These are phyloP conservation scores for Claviceps quebecensis DNA, from an alignment of 2,329 filamentous ascomycete genomes.

Conservation along the genomic window DNA sequence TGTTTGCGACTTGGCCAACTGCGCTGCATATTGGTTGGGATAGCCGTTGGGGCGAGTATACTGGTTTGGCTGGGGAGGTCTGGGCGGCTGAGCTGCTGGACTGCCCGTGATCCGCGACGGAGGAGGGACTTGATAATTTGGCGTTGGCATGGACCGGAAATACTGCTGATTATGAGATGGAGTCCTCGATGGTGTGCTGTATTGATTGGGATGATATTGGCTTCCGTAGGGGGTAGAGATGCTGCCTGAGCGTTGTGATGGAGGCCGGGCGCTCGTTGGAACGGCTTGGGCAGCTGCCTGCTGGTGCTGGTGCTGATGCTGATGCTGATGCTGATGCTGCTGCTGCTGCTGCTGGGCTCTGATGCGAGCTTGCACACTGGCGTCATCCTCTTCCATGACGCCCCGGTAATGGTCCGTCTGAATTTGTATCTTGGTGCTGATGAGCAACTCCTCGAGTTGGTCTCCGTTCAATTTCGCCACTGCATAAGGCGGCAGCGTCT, in stretches of 20 bases:
- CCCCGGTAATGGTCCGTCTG: slow-evolving; percentile 62
- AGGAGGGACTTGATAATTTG: slow-evolving; percentile 29
- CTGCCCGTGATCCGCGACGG: slow-evolving; percentile 18
- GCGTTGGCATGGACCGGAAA: slow-evolving; percentile 24
- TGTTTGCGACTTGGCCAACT: slow-evolving; percentile 37
- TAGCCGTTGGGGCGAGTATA: slow-evolving; percentile 38
- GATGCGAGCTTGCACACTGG: slow-evolving; percentile 37
- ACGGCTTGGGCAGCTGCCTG: slow-evolving; percentile 7
- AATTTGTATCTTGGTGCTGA: slow-evolving; percentile 65
- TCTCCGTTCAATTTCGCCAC: slow-evolving; percentile 79
- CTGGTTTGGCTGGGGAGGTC: slow-evolving; percentile 29
- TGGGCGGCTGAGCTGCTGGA: slow-evolving; percentile 14
- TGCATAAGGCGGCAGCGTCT: slow-evolving; percentile 67
- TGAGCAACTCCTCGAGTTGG: slow-evolving; percentile 67
- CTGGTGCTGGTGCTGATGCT: slow-evolving; percentile 10
- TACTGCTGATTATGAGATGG: slow-evolving; percentile 31
- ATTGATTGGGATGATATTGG: slow-evolving; percentile 32
- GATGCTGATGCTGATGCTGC: slow-evolving; percentile 1
- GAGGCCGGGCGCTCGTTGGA: slow-evolving; percentile 21
- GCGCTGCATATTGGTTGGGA: slow-evolving; percentile 31
- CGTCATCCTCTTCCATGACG: slow-evolving; percentile 72
- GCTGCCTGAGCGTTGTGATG: slow-evolving; percentile 22
- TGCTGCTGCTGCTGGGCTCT: slow-evolving; percentile 23
- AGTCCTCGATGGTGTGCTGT: slow-evolving; percentile 31
- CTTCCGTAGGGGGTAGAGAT: slow-evolving; percentile 26